Evolutionary conservation across 208 protist genomes (phyloP), one percentile per base, ranked within the genome.

Genomic region (Trypanosoma rangeli): DNA sequence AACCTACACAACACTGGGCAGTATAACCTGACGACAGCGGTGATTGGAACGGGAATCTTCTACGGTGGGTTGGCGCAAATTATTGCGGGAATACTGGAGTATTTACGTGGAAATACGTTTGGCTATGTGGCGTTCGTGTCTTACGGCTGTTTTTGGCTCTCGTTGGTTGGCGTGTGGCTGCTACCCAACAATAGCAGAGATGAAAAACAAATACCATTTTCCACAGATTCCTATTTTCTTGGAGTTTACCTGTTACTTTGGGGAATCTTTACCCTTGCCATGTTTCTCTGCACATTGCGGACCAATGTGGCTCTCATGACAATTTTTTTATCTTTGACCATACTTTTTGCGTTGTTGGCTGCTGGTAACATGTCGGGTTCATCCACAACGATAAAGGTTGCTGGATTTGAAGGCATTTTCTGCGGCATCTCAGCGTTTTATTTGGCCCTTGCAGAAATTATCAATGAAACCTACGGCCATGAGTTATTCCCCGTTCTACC

Each of bases 61-160:
- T 85, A 80, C 42, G 86, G 83, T 28, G 86, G 86, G 35, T 37
- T 68, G 12, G 73, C 76, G 59, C 82, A 88, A 82, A 22, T 92
- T 18, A 58, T 92, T 50, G 75, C 70, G 15, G 86, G 86, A 3
- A n/a, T 92, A 35, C 73, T 92, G 50, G 79, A 83, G 64, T 88
- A 73, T 70, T 44, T 70, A 39, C 61, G 76, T 5, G 75, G 75
- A 35, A 85, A 89, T 71, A 84, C 75, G 28, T 89, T 92, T 59
- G 83, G 74, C 8, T 78, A 53, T 48, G 70, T 85, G 9, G 70
- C 79, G 24, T 87, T 82, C 53, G 46, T 60, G 4, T 67, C 64
- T 24, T 91, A 85, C 68, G 83, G 82, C 8, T 22, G 76, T 52
- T 91, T 91, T 75, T 91, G 79, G 80, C 65, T 87, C 2, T 72